These are phyloP conservation scores for Tetrahymena borealis DNA, from an alignment of 73 alveolate species.

Conservation along the genomic window DNA sequence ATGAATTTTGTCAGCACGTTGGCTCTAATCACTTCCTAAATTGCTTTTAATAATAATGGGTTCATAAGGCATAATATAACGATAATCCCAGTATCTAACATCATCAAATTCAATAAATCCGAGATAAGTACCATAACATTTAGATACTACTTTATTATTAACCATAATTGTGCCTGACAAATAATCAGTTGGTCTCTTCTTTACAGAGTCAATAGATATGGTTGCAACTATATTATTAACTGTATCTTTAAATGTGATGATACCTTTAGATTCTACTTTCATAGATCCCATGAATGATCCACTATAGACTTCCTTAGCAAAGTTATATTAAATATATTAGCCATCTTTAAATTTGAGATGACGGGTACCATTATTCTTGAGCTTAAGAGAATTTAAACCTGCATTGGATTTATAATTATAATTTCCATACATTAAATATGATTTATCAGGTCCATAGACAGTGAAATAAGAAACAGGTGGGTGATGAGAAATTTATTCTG, in stretches of 20 bases:
- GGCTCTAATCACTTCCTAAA: not conserved
- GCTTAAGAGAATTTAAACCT: conserved; percentile 34
- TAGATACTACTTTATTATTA: conserved; percentile 54
- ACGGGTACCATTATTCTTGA: conserved; percentile 34
- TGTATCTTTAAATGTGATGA: conserved; percentile 55
- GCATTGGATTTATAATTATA: conserved; percentile 34
- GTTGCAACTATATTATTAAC: conserved; percentile 57
- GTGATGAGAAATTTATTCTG: conserved; percentile 90
- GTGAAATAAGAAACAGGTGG: conserved; percentile 71
- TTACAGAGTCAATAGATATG: conserved; percentile 46
- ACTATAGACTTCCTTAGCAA: conserved; percentile 30
- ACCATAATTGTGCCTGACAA: conserved; percentile 72
- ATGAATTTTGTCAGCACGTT: not conserved
- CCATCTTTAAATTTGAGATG: conserved; percentile 36
- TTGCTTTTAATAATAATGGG: conserved; percentile 10
- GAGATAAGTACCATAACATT: conserved; percentile 79
- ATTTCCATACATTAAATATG: conserved; percentile 33
- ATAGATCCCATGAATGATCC: conserved; percentile 68
- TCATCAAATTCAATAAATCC: conserved; percentile 91
- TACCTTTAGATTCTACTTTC: conserved; percentile 73
- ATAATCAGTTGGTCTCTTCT: conserved; percentile 60
- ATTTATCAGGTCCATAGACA: conserved; percentile 50
- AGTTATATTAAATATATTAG: conserved; percentile 12
- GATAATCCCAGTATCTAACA: conserved; percentile 88
- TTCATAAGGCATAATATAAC: conserved; percentile 44